Conservation (phyloP, 495 filamentous ascomycete genomes). For the Aspergillus sclerotiicarbonarius region DNA sequence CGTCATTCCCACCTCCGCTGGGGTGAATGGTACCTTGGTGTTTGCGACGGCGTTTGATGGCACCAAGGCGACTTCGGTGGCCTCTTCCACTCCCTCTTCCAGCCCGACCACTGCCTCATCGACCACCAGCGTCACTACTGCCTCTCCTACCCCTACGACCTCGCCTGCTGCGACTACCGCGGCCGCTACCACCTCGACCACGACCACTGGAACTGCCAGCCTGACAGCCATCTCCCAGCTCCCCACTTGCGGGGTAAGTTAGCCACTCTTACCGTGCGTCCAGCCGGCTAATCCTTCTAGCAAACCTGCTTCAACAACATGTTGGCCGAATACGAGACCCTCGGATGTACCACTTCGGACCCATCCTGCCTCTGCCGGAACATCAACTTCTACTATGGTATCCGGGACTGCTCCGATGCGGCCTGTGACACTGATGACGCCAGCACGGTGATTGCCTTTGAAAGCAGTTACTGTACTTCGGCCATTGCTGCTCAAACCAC, state of each 20-base stretch:
- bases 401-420: not conserved
- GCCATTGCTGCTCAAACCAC: not conserved
- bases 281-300: not conserved
- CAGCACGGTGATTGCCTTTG: not conserved
- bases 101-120: not conserved
- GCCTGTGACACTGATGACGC: not conserved
- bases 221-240: not conserved
- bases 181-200: not conserved
- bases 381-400: not conserved
- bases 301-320: not conserved
- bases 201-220: not conserved
- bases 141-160: not conserved
- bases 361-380: not conserved
- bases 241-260: not conserved
- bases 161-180: not conserved
- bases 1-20: not conserved
- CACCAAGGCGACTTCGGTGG: not conserved
- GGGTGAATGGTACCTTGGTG: not conserved
- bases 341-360: not conserved
- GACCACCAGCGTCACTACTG: not conserved
- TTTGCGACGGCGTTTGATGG: constrained; percentile 3
- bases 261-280: not conserved
- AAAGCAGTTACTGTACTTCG: not conserved
- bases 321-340: not conserved
- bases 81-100: not conserved